Evolutionary conservation across 1,139 yeast species (phyloP), one percentile per base, ranked within the genome.

Genomic region (Yamadazyma spencermartinsiae): DNA sequence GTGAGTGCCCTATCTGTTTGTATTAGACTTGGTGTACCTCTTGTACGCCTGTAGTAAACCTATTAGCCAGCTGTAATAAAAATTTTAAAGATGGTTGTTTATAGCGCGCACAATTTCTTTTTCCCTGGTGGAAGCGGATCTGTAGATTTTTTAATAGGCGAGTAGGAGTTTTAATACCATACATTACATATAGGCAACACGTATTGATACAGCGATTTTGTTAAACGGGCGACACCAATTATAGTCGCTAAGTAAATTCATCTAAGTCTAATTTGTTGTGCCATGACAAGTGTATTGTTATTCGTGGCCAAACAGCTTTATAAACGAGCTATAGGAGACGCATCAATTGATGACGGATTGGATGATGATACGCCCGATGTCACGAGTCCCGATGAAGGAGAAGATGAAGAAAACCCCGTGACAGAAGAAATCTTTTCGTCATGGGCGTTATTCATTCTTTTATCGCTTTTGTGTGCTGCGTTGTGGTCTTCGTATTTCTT

Each of bases 391-490:
- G 86, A 78, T 41, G 86, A 77, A 38, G 82, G 78, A 35, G 81
- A 61, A 16, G 80, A 79, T 12, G 82, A 78, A 24, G 74, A 82
- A n/a, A 88, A 87, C 54, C 97, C 98, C 0, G 86, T 89, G n/a
- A 82, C 94, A 2, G 96, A 92, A 53, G 98, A 92, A 61, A 89
- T 92, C 53, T 92, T 89, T 60, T 85, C 95, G 8, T 87, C 96
- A 0, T 94, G 98, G 99, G 98, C 98, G 0, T 67, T 94, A 29
- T 90, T 89, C 61, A 94, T 94, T 43, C 73, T 92, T 47, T 65
- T 94, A 38, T 77, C 86, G 42, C 72, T 94, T 36, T 69, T 94
- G 37, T 86, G 94, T 46, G 77, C 89, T 8, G 96, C 98, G 0
- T 67, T 94, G 37, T 92, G 98, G 97, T 86, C 96, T 2, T 85